Conservation (phyloP, 1,284 basidiomycete species). For the Ustilago trichophora region DNA sequence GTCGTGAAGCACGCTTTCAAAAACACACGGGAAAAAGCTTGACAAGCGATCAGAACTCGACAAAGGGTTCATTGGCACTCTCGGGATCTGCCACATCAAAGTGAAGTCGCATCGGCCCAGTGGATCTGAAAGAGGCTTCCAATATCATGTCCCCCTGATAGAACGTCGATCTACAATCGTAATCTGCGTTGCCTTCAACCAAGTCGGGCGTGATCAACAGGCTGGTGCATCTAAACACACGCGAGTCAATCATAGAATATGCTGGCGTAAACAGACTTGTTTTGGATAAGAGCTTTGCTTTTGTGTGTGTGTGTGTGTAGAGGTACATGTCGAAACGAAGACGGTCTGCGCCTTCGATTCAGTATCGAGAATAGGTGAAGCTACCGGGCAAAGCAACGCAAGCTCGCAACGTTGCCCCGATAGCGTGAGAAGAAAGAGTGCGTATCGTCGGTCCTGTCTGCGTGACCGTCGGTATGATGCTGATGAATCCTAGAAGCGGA, state of each 20-base stretch:
- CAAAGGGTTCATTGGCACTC: too few relatives aligned
- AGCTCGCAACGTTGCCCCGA: slow-evolving; percentile 39
- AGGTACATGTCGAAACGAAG: slow-evolving; percentile 36
- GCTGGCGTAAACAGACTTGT: slow-evolving; percentile 45
- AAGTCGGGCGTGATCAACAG: too few relatives aligned
- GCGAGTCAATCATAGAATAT: background rate
- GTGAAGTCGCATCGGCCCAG: too few relatives aligned
- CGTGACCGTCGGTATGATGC: slow-evolving; percentile 24
- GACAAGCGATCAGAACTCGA: too few relatives aligned
- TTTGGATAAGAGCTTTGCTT: slow-evolving; percentile 43
- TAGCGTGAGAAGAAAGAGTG: slow-evolving; percentile 16
- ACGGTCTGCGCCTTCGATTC: slow-evolving; percentile 4
- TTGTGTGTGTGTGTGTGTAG: too few relatives aligned
- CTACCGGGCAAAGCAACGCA: slow-evolving; percentile 30
- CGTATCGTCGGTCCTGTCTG: slow-evolving; percentile 31
- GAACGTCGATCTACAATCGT: too few relatives aligned
- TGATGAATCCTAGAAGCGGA: slow-evolving; percentile 17
- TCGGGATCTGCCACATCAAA: too few relatives aligned
- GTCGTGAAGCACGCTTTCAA: too few relatives aligned
- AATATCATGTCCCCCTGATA: too few relatives aligned
- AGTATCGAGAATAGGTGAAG: slow-evolving; percentile 21
- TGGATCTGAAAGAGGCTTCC: too few relatives aligned
- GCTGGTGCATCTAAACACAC: background rate
- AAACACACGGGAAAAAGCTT: too few relatives aligned
- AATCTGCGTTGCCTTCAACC: too few relatives aligned